A percentile compares a stretch with the other conserved stretches of the same genome.
These are phyloP conservation scores for Graphium sp. DNA, from an alignment of 2,329 filamentous ascomycete species.

Conservation along the genomic window DNA sequence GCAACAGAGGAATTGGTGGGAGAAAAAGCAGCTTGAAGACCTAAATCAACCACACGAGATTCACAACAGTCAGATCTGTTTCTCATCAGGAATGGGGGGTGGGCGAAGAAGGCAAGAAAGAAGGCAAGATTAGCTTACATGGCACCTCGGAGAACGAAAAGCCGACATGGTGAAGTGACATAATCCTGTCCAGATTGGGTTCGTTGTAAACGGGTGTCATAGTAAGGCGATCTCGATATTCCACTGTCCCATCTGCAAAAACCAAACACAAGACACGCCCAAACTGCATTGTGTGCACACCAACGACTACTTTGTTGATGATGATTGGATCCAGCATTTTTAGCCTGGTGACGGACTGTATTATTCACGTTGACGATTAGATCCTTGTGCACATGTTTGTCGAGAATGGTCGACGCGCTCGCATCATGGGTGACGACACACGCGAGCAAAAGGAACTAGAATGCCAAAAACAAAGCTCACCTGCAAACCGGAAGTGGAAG, in stretches of 20 bases:
- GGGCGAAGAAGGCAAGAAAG: conserved; percentile 2
- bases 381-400: too few relatives aligned
- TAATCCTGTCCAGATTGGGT: conserved; percentile 46
- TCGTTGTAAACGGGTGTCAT: conserved; percentile 53
- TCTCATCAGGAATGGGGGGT: too few relatives aligned
- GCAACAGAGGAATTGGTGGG: conserved; percentile 42
- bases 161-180: conserved; percentile 58
- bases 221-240: conserved; percentile 61
- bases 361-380: too few relatives aligned
- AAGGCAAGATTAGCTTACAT: conserved; percentile 26
- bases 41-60: too few relatives aligned
- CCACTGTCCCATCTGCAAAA: conserved; percentile 66
- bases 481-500: conserved; percentile 15
- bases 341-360: conserved; percentile 22
- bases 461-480: background rate
- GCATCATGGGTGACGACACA: background rate
- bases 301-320: conserved; percentile 54
- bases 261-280: conserved; percentile 56
- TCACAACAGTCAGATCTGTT: too few relatives aligned
- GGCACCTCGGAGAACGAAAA: conserved; percentile 55
- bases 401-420: background rate
- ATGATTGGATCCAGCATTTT: conserved; percentile 52
- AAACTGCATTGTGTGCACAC: conserved; percentile 49
- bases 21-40: conserved; percentile 42
- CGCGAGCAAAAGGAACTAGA: background rate